Conservation (phyloP, 2,329 filamentous ascomycete species). For the Xylaria digitata region DNA sequence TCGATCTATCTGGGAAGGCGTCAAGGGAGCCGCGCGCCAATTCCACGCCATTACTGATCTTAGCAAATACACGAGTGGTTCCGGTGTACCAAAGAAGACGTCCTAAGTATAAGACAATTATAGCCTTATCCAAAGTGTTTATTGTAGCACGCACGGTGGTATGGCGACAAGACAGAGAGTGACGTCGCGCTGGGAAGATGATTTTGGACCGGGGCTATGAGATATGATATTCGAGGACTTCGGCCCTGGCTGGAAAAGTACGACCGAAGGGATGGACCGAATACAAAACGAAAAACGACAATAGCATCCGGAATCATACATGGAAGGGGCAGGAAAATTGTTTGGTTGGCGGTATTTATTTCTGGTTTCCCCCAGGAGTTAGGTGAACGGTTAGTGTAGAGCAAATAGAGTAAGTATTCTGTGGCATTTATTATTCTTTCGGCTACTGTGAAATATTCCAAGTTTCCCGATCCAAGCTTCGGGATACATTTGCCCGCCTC, state of each 20-base stretch:
- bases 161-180: constrained; percentile 37
- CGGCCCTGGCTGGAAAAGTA: constrained; percentile 9
- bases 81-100: constrained; percentile 72
- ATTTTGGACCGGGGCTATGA: not conserved
- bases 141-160: constrained; percentile 41
- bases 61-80: constrained; percentile 74
- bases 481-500: not conserved
- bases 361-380: constrained; percentile 39
- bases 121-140: constrained; percentile 24
- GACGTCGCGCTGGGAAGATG: constrained; percentile 8
- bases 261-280: constrained; percentile 13
- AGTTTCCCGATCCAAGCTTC: not conserved
- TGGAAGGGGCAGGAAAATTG: constrained; percentile 31
- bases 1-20: constrained; percentile 80
- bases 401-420: constrained; percentile 24
- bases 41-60: constrained; percentile 84
- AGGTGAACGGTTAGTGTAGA: constrained; percentile 35
- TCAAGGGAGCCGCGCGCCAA: constrained; percentile 79
- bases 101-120: constrained; percentile 55
- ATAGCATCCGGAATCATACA: constrained; percentile 23
- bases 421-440: constrained; percentile 1
- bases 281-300: constrained; percentile 8
- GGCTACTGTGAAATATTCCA: constrained; percentile 5
- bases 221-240: constrained; percentile 15
- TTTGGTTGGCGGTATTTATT: constrained; percentile 29